Base-by-base conservation (phyloP, 2,329 filamentous ascomycete genomes). In the Ascochyta koolunga region DNA sequence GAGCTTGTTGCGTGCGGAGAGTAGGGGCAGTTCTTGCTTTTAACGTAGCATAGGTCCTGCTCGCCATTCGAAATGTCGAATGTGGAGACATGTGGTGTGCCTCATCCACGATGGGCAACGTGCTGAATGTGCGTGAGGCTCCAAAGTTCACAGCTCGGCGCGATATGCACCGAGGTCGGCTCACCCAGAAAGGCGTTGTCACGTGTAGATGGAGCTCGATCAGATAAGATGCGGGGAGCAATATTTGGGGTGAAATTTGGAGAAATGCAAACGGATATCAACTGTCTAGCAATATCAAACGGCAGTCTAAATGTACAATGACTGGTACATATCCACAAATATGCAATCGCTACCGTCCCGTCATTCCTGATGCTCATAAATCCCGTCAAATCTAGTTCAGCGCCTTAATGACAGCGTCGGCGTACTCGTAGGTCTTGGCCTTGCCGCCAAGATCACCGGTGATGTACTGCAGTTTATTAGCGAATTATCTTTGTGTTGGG, bases 401-500 rank as follows among this genome's bases (percentile, higher is more conserved):
- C 60, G 82, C 81, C 72, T 82, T 81, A 78, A 98, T 97, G 75
- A 99, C 97, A 66, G 95, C 93, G 57, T 84, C 84, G 54, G 95
- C 91, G 78, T 96, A 99, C 82, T 99, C 91, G 80, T 88, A 82
- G 56, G 95, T 99, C 87, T 96, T 96, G 70, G 95, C 86, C 83
- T 92, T 96, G 76, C 95, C 95, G 70, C 95, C 95, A 69, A 99
- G 83, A 79, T 99, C 95, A 71, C 95, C 93, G 29, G 95, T 99
- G 78, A 99, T 87, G 59, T 86, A 79, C 84, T 86, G 69, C 41
- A 15, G 16, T 25, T 33, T 22, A 37, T 69, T 62, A 70, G 66
- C 51, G 21, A 33, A 21, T 31, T 11, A 18, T 40, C 8, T 32
- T 4, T 19, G 1, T 9, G 2, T 7, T 3, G 9, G n/a, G 18